phyloP scores from a whole-genome alignment of 352 stramenopile genomes.

The Phytopythium helicoides region DNA sequence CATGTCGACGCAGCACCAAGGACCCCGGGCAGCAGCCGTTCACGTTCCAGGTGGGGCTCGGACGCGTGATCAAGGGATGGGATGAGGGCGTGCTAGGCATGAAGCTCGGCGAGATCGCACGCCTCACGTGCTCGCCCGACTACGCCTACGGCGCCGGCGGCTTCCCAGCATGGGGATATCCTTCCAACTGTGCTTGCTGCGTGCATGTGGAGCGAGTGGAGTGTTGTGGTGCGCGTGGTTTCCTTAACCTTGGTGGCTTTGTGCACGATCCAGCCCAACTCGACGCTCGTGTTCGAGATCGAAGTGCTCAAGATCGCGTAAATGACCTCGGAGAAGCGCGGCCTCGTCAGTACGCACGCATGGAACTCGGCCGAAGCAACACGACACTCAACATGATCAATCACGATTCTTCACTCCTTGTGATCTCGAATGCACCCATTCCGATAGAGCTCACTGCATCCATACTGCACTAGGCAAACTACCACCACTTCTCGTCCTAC shows the following conservation, averaged over 20 bases:
- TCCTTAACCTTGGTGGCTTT: constrained; percentile 32
- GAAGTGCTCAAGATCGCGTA: constrained; percentile 86
- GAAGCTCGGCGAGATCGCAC: constrained; percentile 92
- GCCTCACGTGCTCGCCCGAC: constrained; percentile 87
- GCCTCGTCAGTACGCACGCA: no score
- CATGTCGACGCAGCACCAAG: constrained; percentile 91
- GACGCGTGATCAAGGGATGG: constrained; percentile 94
- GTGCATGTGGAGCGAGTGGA: constrained; percentile 10
- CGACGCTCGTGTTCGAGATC: constrained; percentile 91
- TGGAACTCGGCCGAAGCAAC: no score
- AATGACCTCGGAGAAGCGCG: constrained; percentile 1
- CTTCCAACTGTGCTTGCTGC: constrained; percentile 26
- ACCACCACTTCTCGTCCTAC: no score
- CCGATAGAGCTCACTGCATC: constrained; percentile 2
- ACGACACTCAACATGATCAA: constrained; percentile 1
- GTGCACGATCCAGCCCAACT: constrained; percentile 91
- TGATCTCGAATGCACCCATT: background rate
- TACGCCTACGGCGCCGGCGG: constrained; percentile 92
- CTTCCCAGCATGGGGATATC: constrained; percentile 94
- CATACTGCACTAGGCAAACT: no score
- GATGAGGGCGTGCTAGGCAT: constrained; percentile 95
- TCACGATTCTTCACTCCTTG: constrained; percentile 2
- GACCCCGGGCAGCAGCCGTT: constrained; percentile 92
- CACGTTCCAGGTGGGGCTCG: constrained; percentile 76
- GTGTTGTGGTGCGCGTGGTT: background rate